Evolutionary conservation across 768 basidiomycete genomes (phyloP), one percentile per base, ranked within the genome.

Genomic region (Lepiota venenata): DNA sequence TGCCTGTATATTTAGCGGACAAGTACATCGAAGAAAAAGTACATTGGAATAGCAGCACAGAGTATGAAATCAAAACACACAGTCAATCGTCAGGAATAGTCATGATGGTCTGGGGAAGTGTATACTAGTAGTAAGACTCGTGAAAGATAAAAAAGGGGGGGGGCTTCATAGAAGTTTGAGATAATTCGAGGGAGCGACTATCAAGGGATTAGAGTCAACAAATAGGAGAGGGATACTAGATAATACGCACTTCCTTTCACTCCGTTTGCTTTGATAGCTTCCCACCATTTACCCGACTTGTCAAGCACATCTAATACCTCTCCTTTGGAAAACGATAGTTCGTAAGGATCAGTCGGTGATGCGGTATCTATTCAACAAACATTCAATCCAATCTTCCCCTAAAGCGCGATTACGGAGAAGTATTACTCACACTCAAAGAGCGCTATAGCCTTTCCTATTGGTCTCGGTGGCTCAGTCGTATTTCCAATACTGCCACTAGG

Each of bases 251-350:
- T 87, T 60, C 87, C 87, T 54, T 74, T 61, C 4, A 65, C 64
- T 49, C 88, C 90, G 63, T 91, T 85, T 2, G 67, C 37, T 64
- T 81, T 88, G 61, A 74, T 81, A 15, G 84, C 88, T 62, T 87
- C 85, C 90, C 91, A 93, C 91, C 91, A 92, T 64, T 91, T 89
- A n/a, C 87, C 88, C 5, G 64, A 58, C 51, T 84, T 84, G 65
- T 96, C 92, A 41, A 88, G 64, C 42, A 98, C 83, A 49, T 91
- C 84, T 52, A 98, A 74, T 3, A 87, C 73, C 61, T 97, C 95
- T 21, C 91, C 91, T 69, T 93, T 93, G 43, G 73, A 65, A 68
- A 98, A 95, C 18, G 85, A 82, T 7, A 97, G 79, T 66, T 98
- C 95, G 63, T 85, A 88, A 1, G 91, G 85, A 64, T 97, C 95